Evolutionary conservation across 306 rosid species (phyloP).

Genomic region (Fragaria nilgerrensis): DNA sequence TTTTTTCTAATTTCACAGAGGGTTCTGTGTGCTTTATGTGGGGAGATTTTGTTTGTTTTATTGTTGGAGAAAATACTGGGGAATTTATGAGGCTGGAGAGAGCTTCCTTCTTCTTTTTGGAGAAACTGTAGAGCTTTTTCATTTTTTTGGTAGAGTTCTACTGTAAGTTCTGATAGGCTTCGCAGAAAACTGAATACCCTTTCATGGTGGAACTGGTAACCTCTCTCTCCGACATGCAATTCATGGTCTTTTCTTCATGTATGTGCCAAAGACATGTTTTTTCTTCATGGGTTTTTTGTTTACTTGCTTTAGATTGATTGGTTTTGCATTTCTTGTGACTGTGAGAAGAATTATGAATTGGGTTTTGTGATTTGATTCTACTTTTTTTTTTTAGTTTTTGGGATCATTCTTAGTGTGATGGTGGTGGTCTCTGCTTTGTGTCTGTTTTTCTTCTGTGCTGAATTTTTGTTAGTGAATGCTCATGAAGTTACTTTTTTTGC

Average conservation of each 20-base stretch:
- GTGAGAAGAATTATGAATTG: constrained; percentile 10
- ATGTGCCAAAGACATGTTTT: constrained; percentile 14
- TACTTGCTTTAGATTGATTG: constrained; percentile 22
- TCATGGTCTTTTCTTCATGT: neutral
- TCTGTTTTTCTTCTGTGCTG: neutral
- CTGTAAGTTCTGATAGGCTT: constrained; percentile 47
- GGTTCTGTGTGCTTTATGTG: constrained; percentile 25
- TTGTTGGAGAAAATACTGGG: constrained; percentile 18
- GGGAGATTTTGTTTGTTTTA: constrained; percentile 34
- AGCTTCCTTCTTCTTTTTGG: constrained; percentile 32
- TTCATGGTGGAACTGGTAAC: constrained; percentile 40
- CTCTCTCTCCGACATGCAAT: constrained; percentile 13
- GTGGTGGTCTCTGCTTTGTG: constrained; percentile 16
- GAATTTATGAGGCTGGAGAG: constrained; percentile 62
- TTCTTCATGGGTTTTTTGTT: constrained; percentile 29
- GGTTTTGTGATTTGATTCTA: neutral
- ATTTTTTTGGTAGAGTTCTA: too few species aligned
- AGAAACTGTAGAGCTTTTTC: constrained; percentile 39
- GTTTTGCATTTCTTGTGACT: constrained; percentile 8
- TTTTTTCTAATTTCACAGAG: neutral
- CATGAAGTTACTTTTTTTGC: constrained; percentile 24
- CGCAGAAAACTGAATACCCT: constrained; percentile 47
- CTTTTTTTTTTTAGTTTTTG: neutral
- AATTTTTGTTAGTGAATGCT: constrained; percentile 19
- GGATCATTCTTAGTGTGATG: constrained; percentile 6